These are phyloP conservation scores for Sequoia sempervirens DNA, from an alignment of 75 land plant species.

Conservation along the genomic window DNA sequence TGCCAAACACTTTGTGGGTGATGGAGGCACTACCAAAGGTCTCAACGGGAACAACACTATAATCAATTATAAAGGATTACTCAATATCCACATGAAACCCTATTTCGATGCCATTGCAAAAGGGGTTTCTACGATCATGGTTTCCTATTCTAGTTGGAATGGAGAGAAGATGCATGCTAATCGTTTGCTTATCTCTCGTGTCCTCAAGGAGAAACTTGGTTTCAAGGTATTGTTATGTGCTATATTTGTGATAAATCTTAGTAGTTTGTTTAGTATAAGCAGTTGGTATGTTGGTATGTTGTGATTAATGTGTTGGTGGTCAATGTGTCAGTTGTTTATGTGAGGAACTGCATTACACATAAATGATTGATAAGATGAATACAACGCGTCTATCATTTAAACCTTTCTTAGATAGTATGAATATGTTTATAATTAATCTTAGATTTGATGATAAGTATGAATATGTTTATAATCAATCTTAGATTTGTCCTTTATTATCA, in stretches of 20 bases:
- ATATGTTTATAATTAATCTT: too few relatives aligned
- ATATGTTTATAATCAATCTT: too few relatives aligned
- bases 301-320: too few relatives aligned
- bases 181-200: conserved; percentile 36
- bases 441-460: too few relatives aligned
- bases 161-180: conserved; percentile 71
- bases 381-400: too few relatives aligned
- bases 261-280: too few relatives aligned
- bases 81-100: conserved; percentile 55
- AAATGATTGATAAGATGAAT: background rate
- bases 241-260: background rate
- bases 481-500: too few relatives aligned
- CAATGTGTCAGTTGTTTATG: too few relatives aligned
- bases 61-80: conserved; percentile 25
- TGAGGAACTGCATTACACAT: too few relatives aligned
- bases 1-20: conserved; percentile 77
- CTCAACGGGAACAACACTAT: conserved; percentile 60
- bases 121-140: conserved; percentile 67
- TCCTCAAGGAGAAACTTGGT: conserved; percentile 42
- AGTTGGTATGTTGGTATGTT: too few relatives aligned
- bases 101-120: conserved; percentile 47
- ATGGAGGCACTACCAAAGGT: conserved; percentile 63
- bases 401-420: background rate
- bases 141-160: conserved; percentile 71
- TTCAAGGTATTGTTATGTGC: conserved; percentile 40